Base-by-base conservation (phyloP, 352 stramenopile species). In the Phytophthora macrochlamydospora region DNA sequence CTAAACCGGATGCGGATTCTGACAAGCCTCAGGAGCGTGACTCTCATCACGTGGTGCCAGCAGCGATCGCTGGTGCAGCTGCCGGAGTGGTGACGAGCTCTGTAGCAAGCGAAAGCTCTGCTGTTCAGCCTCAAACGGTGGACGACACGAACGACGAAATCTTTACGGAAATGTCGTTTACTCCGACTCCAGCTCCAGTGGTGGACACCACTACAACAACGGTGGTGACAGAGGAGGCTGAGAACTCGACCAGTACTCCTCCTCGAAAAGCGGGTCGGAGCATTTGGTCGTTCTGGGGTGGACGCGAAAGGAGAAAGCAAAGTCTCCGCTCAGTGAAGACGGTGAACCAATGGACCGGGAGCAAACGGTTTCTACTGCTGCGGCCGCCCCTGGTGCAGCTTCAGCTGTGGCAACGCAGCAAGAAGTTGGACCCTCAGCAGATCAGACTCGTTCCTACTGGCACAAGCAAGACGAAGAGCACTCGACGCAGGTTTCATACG, bases 201-300 rank as follows among this genome's bases (percentile, higher is more conserved):
- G 12, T 30, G 14, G 45, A 31, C 4, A 55, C 31, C 2, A 33
- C 58, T 7, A 37, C 51, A 12, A 56, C 33, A 7, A 37, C 44
- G 8, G 37, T 35, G 42, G 18, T 43, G 35, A 52, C 42, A 11
- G 57, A 62, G 28, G 50, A 63, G 11, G 51, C 33, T 1, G 63
- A 61, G 40, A 46, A 55, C 7, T 32, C 44, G 24, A 61, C 52
- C 3, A 54, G 14, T 2, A 33, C 31, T 14, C 49, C 68, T 11
- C 60, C 52, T 6, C 61, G 61, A 4, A 71, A 75, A 30, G 51
- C 51, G 48, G 62, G 48, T 2, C 66, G 66, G 12, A 75, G 62
- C 29, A 68, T 75, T 52, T 71, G 67, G 67, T 65, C 55, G 33
- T 75, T 75, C 51, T 68, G 67, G 67, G 67, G 51, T 4, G 51